Percentiles rank a stretch among this genome's conserved stretches.
These are phyloP conservation scores for Trichoderma oligosporum DNA, from an alignment of 2,329 filamentous ascomycete species.

Conservation along the genomic window DNA sequence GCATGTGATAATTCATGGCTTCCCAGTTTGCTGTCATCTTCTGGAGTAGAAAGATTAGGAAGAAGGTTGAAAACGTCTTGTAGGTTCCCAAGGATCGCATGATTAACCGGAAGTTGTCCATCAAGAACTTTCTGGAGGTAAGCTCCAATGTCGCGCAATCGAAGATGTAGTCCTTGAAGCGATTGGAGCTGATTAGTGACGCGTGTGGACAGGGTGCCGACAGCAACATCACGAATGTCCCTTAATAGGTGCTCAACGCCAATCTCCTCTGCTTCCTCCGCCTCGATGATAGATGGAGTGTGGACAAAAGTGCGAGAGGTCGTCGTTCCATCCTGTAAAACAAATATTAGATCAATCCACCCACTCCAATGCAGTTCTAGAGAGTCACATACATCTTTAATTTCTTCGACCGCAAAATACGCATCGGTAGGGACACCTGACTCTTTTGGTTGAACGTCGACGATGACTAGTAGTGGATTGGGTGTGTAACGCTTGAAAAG, in stretches of 20 bases:
- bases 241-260: conserved; percentile 96
- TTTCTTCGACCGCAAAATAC: conserved; percentile 98
- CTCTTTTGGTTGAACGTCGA: conserved; percentile 97
- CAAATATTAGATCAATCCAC: conserved; percentile 5
- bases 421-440: conserved; percentile 96
- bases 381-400: conserved; percentile 73
- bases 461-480: conserved; percentile 93
- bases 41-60: conserved; percentile 87
- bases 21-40: conserved; percentile 58
- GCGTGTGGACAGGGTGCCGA: conserved; percentile 91
- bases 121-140: conserved; percentile 97
- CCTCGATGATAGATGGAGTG: conserved; percentile 96
- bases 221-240: conserved; percentile 96
- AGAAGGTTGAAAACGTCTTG: conserved; percentile 99
- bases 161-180: conserved; percentile 89
- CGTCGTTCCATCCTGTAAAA: conserved; percentile 84
- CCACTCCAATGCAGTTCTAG: neutral
- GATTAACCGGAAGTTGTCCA: conserved; percentile 89
- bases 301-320: conserved; percentile 97
- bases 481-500: conserved; percentile 99
- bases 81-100: conserved; percentile 95
- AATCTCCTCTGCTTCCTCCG: conserved; percentile 98
- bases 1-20: conserved; percentile 88
- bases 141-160: conserved; percentile 88
- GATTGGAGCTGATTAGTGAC: conserved; percentile 98